Evolutionary conservation across 1,284 basidiomycete species (phyloP).

Genomic region (Omphalotus olearius): DNA sequence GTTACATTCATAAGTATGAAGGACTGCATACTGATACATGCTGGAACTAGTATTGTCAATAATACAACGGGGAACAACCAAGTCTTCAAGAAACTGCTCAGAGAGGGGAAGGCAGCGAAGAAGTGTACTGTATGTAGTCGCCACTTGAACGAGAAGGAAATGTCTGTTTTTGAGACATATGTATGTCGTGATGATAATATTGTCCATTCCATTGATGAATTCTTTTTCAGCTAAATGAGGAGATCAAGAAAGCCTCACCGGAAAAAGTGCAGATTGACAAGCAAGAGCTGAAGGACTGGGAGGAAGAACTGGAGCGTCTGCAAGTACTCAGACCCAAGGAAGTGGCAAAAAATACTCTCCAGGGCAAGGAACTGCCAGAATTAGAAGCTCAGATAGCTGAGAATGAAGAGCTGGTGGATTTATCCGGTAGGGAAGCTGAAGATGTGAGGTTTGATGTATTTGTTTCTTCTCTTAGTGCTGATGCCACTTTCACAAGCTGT

Average conservation of each 20-base stretch:
- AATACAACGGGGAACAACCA: constrained; percentile 36
- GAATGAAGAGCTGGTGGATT: constrained; percentile 50
- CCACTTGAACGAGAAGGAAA: constrained; percentile 58
- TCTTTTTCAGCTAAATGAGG: constrained; percentile 42
- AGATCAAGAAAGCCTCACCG: constrained; percentile 48
- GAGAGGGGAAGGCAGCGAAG: constrained; percentile 58
- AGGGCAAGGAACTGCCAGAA: constrained; percentile 57
- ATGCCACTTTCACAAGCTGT: constrained; percentile 32
- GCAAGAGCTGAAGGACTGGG: constrained; percentile 57
- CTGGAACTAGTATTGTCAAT: constrained; percentile 15
- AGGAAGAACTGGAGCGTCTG: constrained; percentile 51
- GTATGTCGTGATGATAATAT: constrained; percentile 35
- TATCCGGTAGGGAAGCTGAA: constrained; percentile 50
- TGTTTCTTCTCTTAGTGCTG: constrained; percentile 5
- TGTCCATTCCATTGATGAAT: neutral
- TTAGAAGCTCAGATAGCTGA: constrained; percentile 63
- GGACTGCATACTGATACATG: constrained; percentile 6
- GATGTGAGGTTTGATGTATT: constrained; percentile 34
- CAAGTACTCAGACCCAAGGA: constrained; percentile 57
- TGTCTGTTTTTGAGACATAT: constrained; percentile 61
- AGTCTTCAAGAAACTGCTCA: constrained; percentile 65
- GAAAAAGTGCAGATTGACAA: constrained; percentile 35
- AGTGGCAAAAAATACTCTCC: constrained; percentile 49
- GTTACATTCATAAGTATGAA: constrained; percentile 15
- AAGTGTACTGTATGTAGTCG: constrained; percentile 79